Evolutionary conservation across 2,329 filamentous ascomycete genomes (phyloP).

Genomic region (Helotiales sp.): DNA sequence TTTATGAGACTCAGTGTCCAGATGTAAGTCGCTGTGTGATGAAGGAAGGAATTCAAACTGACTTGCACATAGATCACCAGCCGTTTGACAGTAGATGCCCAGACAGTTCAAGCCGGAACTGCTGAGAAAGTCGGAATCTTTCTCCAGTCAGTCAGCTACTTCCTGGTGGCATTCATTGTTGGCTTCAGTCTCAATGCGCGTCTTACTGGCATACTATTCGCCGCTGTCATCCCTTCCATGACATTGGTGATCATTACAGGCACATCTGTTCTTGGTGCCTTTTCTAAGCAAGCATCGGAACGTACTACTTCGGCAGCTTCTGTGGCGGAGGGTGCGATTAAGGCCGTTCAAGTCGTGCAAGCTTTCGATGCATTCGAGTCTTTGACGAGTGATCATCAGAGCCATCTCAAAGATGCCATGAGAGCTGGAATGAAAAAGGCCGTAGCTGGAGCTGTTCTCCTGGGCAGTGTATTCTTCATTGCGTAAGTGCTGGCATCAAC

Average conservation of each 20-base stretch:
- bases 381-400: conserved; percentile 55
- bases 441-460: conserved; percentile 52
- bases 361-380: conserved; percentile 54
- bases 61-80: conserved; percentile 50
- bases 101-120: conserved; percentile 61
- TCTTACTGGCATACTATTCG: conserved; percentile 58
- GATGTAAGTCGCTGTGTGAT: conserved; percentile 48
- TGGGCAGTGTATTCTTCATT: conserved; percentile 61
- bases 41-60: background rate
- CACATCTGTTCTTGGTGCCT: conserved; percentile 49
- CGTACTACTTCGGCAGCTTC: conserved; percentile 55
- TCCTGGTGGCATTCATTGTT: conserved; percentile 62
- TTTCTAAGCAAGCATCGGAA: conserved; percentile 49
- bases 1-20: conserved; percentile 55
- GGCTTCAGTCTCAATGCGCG: conserved; percentile 62
- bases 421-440: conserved; percentile 55
- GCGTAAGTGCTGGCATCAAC: conserved; percentile 48
- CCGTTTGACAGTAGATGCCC: conserved; percentile 60
- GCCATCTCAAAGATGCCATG: conserved; percentile 50
- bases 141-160: conserved; percentile 60
- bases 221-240: conserved; percentile 57
- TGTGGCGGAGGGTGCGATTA: conserved; percentile 57
- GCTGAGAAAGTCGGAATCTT: conserved; percentile 65
- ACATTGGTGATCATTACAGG: conserved; percentile 53
- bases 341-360: conserved; percentile 56